phyloP scores from a whole-genome alignment of 225 moss, liverwort and hornwort genomes.

The Marchantia paleacea region DNA sequence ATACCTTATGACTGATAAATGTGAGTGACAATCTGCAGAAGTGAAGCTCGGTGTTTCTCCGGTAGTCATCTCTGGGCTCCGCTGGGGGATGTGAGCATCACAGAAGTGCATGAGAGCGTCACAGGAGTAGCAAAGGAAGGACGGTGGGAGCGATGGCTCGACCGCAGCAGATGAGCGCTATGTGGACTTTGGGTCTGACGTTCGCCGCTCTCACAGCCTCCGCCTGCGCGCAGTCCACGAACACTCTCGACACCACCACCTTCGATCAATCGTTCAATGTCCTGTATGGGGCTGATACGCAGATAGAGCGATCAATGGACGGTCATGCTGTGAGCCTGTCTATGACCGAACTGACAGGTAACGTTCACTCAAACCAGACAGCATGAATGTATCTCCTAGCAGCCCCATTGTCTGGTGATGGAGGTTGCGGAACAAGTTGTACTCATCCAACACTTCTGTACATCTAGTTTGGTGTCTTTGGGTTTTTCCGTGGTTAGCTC shows the following conservation, averaged over 20 bases:
- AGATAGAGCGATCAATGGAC: conserved; percentile 32
- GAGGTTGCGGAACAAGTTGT: too few relatives aligned
- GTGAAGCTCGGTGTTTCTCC: too few relatives aligned
- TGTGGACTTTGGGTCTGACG: not conserved
- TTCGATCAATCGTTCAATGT: conserved; percentile 36
- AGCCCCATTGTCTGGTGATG: too few relatives aligned
- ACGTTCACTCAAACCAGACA: not conserved
- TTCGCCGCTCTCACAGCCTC: not conserved
- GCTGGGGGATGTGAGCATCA: too few relatives aligned
- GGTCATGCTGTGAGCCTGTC: conserved; percentile 41
- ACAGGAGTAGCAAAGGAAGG: not conserved
- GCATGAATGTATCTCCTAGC: too few relatives aligned
- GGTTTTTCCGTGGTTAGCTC: too few relatives aligned
- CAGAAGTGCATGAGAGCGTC: too few relatives aligned
- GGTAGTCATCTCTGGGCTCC: too few relatives aligned
- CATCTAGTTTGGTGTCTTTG: too few relatives aligned
- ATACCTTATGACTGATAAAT: too few relatives aligned
- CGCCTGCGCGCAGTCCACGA: not conserved
- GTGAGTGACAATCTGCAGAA: too few relatives aligned
- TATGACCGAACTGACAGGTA: conserved; percentile 40
- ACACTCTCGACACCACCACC: conserved; percentile 8
- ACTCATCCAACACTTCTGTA: too few relatives aligned
- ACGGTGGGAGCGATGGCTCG: not conserved
- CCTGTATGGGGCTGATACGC: conserved; percentile 32
- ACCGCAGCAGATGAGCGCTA: not conserved